Conservation (phyloP, 148 eudicot genomes). For the Simmondsia chinensis region DNA sequence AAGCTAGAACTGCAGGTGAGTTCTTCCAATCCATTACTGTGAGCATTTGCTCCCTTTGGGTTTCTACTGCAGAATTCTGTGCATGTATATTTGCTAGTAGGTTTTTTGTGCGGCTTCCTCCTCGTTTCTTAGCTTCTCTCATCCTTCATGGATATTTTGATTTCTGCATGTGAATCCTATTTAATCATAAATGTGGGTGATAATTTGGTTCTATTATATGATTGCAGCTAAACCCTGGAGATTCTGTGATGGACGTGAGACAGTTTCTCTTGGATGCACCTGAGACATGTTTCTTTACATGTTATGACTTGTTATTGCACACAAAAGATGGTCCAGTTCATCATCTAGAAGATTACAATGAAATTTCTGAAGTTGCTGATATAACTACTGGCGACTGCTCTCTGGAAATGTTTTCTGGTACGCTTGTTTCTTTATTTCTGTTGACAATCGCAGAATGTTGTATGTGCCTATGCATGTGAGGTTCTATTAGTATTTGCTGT, state of each 20-base stretch:
- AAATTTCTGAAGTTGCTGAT: constrained; percentile 94
- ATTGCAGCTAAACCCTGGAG: constrained; percentile 89
- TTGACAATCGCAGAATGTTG: background rate
- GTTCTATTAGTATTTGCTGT: too few species aligned
- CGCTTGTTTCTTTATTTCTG: constrained; percentile 10
- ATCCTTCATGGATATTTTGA: background rate
- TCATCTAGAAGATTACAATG: constrained; percentile 85
- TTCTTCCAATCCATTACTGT: constrained; percentile 7
- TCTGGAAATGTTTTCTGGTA: constrained; percentile 96
- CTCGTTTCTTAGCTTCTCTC: background rate
- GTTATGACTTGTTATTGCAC: constrained; percentile 79
- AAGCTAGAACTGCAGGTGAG: constrained; percentile 91
- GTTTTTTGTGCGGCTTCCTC: background rate
- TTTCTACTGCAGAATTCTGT: background rate
- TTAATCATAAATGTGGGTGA: background rate
- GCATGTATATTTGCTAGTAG: background rate
- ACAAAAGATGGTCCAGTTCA: constrained; percentile 68
- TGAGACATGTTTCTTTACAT: constrained; percentile 92
- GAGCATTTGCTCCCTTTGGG: too few species aligned
- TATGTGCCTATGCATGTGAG: background rate
- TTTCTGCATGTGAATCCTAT: background rate
- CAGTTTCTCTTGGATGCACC: constrained; percentile 97
- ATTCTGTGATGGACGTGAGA: constrained; percentile 98
- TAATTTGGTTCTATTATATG: background rate
- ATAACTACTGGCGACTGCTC: constrained; percentile 72